Conservation (phyloP, 2,329 filamentous ascomycete genomes). For the Monosporascus sp. region DNA sequence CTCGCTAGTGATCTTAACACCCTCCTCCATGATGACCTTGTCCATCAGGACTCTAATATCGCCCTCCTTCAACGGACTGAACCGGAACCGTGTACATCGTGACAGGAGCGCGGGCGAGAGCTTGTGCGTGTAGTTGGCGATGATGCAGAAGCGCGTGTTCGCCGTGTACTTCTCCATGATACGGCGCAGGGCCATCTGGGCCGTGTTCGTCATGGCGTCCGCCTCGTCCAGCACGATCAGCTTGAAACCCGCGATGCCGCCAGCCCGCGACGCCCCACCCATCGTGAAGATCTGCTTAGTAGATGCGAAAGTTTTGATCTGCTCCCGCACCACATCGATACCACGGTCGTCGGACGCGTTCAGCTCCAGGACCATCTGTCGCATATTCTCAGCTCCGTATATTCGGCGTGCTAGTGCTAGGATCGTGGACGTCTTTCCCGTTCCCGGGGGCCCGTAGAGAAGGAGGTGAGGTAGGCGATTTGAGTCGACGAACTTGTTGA, state of each 20-base stretch:
- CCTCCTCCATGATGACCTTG: slow-evolving; percentile 82
- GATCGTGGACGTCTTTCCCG: slow-evolving; percentile 95
- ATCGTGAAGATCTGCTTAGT: slow-evolving; percentile 92
- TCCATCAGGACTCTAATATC: slow-evolving; percentile 86
- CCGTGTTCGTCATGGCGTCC: slow-evolving; percentile 99
- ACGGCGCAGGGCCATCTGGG: slow-evolving; percentile 91
- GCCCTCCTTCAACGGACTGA: slow-evolving; percentile 83
- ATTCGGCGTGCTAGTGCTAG: slow-evolving; percentile 88
- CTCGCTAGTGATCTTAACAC: slow-evolving; percentile 74
- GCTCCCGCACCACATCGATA: slow-evolving; percentile 95
- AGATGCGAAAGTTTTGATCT: slow-evolving; percentile 98
- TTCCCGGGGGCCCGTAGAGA: slow-evolving; percentile 93
- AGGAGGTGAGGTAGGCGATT: slow-evolving; percentile 94
- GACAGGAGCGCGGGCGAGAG: slow-evolving; percentile 88
- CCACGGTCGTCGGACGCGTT: slow-evolving; percentile 97
- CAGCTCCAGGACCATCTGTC: slow-evolving; percentile 96
- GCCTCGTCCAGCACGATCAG: slow-evolving; percentile 97
- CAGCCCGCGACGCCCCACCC: slow-evolving; percentile 43
- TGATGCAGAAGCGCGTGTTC: slow-evolving; percentile 96
- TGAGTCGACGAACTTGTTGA: slow-evolving; percentile 94
- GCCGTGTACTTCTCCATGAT: slow-evolving; percentile 99
- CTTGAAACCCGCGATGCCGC: slow-evolving; percentile 72
- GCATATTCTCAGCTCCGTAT: slow-evolving; percentile 86
- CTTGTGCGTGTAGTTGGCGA: slow-evolving; percentile 98
- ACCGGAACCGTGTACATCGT: slow-evolving; percentile 89